Base-by-base conservation (phyloP, 371 early-diverging fungal genomes). In the Catenaria anguillulae region DNA sequence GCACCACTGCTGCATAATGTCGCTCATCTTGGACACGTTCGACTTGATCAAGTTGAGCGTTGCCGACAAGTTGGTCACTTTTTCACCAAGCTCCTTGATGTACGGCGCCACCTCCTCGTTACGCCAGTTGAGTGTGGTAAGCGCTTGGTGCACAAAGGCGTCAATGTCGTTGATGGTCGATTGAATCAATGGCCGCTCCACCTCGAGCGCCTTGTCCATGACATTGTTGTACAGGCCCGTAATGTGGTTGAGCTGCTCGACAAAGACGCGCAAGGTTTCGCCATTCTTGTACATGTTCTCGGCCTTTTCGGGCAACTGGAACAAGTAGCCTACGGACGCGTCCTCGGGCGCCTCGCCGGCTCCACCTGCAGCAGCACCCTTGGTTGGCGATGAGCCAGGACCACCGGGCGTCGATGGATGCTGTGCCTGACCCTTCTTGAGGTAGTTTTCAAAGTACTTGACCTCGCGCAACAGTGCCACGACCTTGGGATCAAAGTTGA, bases 401-500 rank as follows among this genome's bases (percentile, higher is more conserved):
- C 45, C 45, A 17, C 45, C 45, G 21, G 26, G 29, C 31, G 71
- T 4, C 60, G 23, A 23, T n/a, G n/a, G n/a, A n/a, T n/a, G n/a
- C 36, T 63, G 15, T 69, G 73, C 55, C 69, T 75, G 1, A 70
- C 74, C 33, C 46, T 71, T 1, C 65, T 63, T 42, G 61, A 61
- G 33, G 3, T 76, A 66, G 4, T 73, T 68, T 26, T 68, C 78
- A 62, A 81, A 76, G 66, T 81, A 81, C 54, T 74, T 74, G 37
- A 81, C 77, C 66, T 81, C 81, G 17, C 80, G 72, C 24, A 81
- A 60, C 19, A 81, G 67, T 2, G 81, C 80, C 24, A 81, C 78
- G 33, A 81, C 81, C 58, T 81, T 81, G 12, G 81, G 81, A 62
- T 79, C 81, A 62, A 81, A 81, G 66, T 81, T 81, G 68, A 81